These are phyloP conservation scores for Hibiscus mutabilis DNA, from an alignment of 345 rosid genomes.

Conservation along the genomic window DNA sequence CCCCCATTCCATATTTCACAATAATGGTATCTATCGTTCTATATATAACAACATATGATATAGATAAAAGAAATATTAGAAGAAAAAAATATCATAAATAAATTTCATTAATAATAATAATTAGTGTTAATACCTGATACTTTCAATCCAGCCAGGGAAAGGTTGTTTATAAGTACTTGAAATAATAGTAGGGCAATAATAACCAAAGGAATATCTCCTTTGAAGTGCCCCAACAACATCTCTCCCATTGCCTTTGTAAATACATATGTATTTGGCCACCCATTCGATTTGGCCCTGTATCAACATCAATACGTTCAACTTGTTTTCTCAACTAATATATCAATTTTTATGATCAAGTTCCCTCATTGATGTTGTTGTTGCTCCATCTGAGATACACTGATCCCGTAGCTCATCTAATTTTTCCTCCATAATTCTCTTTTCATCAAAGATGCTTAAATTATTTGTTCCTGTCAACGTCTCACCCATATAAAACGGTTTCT, in stretches of 20 bases:
- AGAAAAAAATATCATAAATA: background rate
- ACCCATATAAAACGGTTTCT: background rate
- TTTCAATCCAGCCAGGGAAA: conserved; percentile 79
- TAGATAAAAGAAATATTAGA: conserved; percentile 5
- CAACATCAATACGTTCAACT: background rate
- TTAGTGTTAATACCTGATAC: conserved; percentile 38
- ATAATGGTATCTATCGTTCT: background rate
- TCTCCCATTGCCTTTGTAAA: conserved; percentile 90
- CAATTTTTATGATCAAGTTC: background rate
- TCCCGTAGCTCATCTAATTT: background rate
- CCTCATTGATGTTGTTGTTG: background rate
- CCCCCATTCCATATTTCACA: background rate
- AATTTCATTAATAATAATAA: too few relatives aligned
- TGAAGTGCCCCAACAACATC: conserved; percentile 43
- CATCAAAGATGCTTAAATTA: background rate
- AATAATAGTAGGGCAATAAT: conserved; percentile 38
- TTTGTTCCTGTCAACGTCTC: background rate
- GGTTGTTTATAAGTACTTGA: conserved; percentile 63
- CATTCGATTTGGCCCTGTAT: conserved; percentile 49
- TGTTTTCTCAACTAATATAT: too few relatives aligned
- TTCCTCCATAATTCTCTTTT: background rate
- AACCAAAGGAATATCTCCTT: conserved; percentile 26
- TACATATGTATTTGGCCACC: conserved; percentile 75
- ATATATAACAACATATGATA: background rate
- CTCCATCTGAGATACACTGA: background rate